A percentile compares a stretch with the other conserved stretches of the same genome.
phyloP scores from a whole-genome alignment of 192 early-diverging fungal species.

The Podila verticillata region DNA sequence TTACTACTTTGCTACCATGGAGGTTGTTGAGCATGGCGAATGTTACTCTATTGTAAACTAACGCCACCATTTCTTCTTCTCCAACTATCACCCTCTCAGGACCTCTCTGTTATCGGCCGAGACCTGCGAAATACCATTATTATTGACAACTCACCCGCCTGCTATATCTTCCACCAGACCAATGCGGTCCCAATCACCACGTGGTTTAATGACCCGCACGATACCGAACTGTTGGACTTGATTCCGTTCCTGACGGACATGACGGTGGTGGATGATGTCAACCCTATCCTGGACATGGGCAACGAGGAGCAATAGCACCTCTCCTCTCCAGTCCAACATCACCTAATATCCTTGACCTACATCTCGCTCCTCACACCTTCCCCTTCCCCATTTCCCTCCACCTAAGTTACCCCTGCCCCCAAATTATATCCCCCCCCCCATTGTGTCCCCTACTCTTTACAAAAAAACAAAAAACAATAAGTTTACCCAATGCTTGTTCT shows the following conservation, averaged over 20 bases:
- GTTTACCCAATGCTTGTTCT: not conserved
- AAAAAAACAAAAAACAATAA: too few relatives aligned
- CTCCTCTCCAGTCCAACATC: not conserved
- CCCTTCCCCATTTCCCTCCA: too few relatives aligned
- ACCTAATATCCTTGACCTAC: not conserved
- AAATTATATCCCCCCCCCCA: not conserved
- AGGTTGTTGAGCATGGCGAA: too few relatives aligned
- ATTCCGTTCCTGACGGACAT: conserved; percentile 95
- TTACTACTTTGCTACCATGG: too few relatives aligned
- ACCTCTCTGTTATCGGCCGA: conserved; percentile 89
- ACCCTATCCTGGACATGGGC: conserved; percentile 74
- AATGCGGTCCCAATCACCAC: conserved; percentile 96
- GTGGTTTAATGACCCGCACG: conserved; percentile 98
- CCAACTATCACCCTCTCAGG: conserved; percentile 55
- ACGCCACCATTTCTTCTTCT: not conserved
- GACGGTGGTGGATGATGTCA: conserved; percentile 91
- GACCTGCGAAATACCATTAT: conserved; percentile 87
- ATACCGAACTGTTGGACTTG: conserved; percentile 94
- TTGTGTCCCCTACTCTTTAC: not conserved
- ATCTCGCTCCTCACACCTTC: not conserved
- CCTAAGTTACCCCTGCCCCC: too few relatives aligned
- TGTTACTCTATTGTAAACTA: not conserved
- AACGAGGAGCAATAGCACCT: conserved; percentile 45
- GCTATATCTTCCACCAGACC: conserved; percentile 93
- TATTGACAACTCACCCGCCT: conserved; percentile 96